Percentiles rank a stretch among this genome's conserved stretches.
Conservation (phyloP, 2,329 filamentous ascomycete genomes). For the Atkinsonella hypoxylon region DNA sequence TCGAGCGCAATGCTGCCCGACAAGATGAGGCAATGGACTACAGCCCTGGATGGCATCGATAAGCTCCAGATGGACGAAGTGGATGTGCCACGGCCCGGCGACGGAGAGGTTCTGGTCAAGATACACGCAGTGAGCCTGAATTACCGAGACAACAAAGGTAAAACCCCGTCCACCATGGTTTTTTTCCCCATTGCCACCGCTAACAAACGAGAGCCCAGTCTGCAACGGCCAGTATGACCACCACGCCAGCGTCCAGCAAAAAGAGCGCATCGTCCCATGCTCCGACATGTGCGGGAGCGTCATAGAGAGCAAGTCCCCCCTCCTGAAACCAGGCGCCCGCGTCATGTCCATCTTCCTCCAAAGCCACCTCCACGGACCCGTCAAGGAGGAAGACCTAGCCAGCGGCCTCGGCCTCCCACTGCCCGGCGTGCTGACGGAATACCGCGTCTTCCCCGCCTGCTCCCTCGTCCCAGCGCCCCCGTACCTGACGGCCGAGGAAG, state of each 20-base stretch:
- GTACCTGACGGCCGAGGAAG: conserved; percentile 48
- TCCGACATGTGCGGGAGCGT: conserved; percentile 60
- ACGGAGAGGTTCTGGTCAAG: conserved; percentile 39
- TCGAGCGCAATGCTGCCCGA: conserved; percentile 9
- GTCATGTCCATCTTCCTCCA: conserved; percentile 55
- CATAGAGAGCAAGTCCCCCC: conserved; percentile 25
- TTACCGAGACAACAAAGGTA: conserved; percentile 38
- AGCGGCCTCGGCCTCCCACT: conserved; percentile 50
- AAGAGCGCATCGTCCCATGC: conserved; percentile 44
- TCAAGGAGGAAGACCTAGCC: conserved; percentile 40
- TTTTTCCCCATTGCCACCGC: too few relatives aligned
- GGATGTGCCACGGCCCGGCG: conserved; percentile 33
- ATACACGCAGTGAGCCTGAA: conserved; percentile 36
- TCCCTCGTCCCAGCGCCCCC: conserved; percentile 43
- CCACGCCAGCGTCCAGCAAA: conserved; percentile 37
- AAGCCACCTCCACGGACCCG: conserved; percentile 44
- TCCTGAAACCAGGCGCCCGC: conserved; percentile 49
- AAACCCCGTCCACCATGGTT: background rate
- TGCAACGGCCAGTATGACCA: conserved; percentile 55
- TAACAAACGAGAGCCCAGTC: conserved; percentile 28
- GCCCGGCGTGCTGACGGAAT: conserved; percentile 43
- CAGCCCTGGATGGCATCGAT: conserved; percentile 42
- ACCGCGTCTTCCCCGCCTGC: conserved; percentile 46
- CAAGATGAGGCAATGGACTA: conserved; percentile 39
- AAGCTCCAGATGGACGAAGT: conserved; percentile 33